Evolutionary conservation across 495 filamentous ascomycete species (phyloP).

Genomic region (Penicillium crystallinum): DNA sequence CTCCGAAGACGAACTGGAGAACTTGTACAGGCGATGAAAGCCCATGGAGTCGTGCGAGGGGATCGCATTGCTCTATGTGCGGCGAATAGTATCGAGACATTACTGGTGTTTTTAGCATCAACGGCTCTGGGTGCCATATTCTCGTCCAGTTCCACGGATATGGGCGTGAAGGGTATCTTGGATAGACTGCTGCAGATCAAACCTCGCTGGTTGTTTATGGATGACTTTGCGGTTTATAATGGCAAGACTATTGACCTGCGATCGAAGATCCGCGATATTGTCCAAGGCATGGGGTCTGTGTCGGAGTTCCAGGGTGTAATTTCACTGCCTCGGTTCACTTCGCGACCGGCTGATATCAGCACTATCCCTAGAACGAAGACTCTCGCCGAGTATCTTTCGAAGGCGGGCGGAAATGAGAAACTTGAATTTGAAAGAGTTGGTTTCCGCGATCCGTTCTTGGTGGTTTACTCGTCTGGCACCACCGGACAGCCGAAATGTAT

Average conservation of each 20-base stretch:
- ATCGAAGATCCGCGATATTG: constrained; percentile 62
- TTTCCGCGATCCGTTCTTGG: constrained; percentile 57
- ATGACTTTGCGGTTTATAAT: constrained; percentile 75
- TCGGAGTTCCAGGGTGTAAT: constrained; percentile 59
- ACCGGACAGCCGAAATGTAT: constrained; percentile 82
- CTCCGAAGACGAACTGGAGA: constrained; percentile 51
- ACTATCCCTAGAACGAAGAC: constrained; percentile 50
- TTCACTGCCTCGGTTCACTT: constrained; percentile 57
- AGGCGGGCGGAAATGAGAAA: constrained; percentile 29
- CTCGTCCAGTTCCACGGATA: constrained; percentile 69
- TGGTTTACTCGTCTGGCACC: constrained; percentile 72
- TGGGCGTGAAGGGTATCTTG: constrained; percentile 70
- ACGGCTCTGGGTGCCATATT: constrained; percentile 66
- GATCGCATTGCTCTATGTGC: constrained; percentile 69
- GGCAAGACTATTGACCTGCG: constrained; percentile 67
- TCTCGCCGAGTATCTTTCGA: constrained; percentile 47
- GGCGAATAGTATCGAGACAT: constrained; percentile 67
- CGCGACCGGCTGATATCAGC: constrained; percentile 51
- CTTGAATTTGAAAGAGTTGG: constrained; percentile 53
- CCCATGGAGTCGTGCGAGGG: constrained; percentile 57
- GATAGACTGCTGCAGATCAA: constrained; percentile 67
- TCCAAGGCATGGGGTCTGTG: constrained; percentile 53
- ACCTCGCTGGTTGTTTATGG: constrained; percentile 70
- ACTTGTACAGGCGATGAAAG: constrained; percentile 58
- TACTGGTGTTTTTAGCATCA: constrained; percentile 59